These are phyloP conservation scores for Aspergillus fijiensis DNA, from an alignment of 2,329 filamentous ascomycete genomes.

Conservation along the genomic window DNA sequence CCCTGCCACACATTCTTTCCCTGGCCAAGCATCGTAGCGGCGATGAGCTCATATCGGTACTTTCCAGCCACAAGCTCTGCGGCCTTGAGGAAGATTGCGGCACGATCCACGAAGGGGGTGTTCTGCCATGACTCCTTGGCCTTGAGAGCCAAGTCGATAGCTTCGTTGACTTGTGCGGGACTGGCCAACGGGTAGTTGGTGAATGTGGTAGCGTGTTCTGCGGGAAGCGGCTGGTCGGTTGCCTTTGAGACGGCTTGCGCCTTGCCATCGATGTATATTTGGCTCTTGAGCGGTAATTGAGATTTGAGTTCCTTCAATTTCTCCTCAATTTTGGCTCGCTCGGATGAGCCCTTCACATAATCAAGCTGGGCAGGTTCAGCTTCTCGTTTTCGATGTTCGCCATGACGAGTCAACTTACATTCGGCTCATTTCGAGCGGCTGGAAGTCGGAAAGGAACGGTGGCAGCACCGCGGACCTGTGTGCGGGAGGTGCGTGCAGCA, in stretches of 20 bases:
- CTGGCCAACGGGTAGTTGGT: slow-evolving; percentile 82
- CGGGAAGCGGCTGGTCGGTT: slow-evolving; percentile 29
- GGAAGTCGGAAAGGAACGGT: slow-evolving; percentile 34
- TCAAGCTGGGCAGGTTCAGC: slow-evolving; percentile 19
- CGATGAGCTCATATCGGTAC: slow-evolving; percentile 93
- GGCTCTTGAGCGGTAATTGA: slow-evolving; percentile 35
- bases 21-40: slow-evolving; percentile 89
- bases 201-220: slow-evolving; percentile 54
- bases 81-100: slow-evolving; percentile 89
- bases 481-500: slow-evolving; percentile 4
- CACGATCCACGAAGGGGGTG: slow-evolving; percentile 82
- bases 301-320: slow-evolving; percentile 33
- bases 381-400: background rate
- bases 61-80: slow-evolving; percentile 84
- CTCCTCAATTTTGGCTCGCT: slow-evolving; percentile 34
- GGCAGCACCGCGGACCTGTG: slow-evolving; percentile 22
- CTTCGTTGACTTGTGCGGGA: slow-evolving; percentile 67
- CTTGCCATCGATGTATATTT: slow-evolving; percentile 31
- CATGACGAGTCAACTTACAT: slow-evolving; percentile 23
- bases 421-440: slow-evolving; percentile 37
- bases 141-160: slow-evolving; percentile 76
- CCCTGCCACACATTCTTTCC: slow-evolving; percentile 98
- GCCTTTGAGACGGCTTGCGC: slow-evolving; percentile 25
- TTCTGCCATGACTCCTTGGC: slow-evolving; percentile 82
- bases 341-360: slow-evolving; percentile 31